phyloP scores from a whole-genome alignment of 164 flowering plant genomes.

The Santalum album region DNA sequence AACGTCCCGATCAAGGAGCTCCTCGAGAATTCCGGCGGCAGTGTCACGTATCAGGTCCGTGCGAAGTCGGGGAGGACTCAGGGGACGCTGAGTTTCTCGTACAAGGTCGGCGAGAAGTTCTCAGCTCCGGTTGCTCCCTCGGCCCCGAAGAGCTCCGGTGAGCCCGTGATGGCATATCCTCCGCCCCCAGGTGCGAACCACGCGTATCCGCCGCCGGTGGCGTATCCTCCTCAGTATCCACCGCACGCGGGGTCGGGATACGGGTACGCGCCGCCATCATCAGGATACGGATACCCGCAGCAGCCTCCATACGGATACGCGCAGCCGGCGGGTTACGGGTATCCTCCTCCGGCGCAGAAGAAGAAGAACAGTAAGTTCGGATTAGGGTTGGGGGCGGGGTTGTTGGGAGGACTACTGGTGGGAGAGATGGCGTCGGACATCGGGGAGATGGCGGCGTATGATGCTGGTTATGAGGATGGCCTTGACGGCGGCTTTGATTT shows the following conservation, averaged over 20 bases:
- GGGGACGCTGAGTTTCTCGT: conserved; percentile 50
- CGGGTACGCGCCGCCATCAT: too few species aligned
- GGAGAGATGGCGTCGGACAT: conserved; percentile 26
- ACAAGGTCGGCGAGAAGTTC: conserved; percentile 34
- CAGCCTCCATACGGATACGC: too few species aligned
- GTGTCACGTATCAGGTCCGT: conserved; percentile 41
- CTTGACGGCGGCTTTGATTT: conserved; percentile 17
- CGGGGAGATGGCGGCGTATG: too few species aligned
- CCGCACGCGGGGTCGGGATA: too few species aligned
- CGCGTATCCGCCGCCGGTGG: conserved; percentile 8
- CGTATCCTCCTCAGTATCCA: too few species aligned
- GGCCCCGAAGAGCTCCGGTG: conserved; percentile 11
- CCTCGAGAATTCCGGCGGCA: conserved; percentile 16
- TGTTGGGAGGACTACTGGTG: conserved; percentile 28
- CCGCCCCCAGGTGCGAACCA: conserved; percentile 2
- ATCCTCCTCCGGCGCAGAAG: conserved; percentile 9
- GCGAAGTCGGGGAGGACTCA: conserved; percentile 43
- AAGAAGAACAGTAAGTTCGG: conserved; percentile 17
- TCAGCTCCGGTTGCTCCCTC: too few species aligned
- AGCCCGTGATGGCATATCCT: neutral
- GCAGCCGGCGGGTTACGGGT: too few species aligned
- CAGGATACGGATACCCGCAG: too few species aligned
- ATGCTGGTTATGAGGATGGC: conserved; percentile 12
- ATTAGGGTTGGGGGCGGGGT: conserved; percentile 28
- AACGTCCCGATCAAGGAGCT: conserved; percentile 56